A percentile compares a stretch with the other conserved stretches of the same genome.
phyloP scores from a whole-genome alignment of 352 stramenopile genomes.

The Globisporangium spiculum region DNA sequence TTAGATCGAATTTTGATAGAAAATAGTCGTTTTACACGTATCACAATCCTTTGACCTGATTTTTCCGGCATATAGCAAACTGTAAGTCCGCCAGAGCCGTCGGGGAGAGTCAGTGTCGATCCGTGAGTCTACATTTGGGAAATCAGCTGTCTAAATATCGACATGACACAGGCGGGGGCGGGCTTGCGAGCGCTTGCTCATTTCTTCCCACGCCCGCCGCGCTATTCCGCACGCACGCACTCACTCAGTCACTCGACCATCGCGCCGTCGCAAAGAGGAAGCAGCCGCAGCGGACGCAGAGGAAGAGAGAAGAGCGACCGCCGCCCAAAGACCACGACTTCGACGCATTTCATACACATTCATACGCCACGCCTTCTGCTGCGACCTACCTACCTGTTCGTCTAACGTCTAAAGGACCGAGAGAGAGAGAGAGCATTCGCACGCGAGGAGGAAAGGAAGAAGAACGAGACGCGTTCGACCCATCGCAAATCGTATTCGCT shows the following conservation, averaged over 20 bases:
- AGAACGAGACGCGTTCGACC: constrained; percentile 4
- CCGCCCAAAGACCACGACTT: background rate
- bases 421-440: background rate
- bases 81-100: background rate
- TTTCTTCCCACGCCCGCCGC: constrained; percentile 8
- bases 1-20: no score
- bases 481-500: constrained; percentile 4
- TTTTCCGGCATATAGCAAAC: background rate
- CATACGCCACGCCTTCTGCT: background rate
- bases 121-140: constrained; percentile 5
- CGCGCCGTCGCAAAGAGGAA: constrained; percentile 1
- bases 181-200: background rate
- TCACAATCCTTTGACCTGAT: background rate
- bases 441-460: constrained; percentile 3
- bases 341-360: background rate
- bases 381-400: background rate
- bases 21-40: background rate
- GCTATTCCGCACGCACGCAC: constrained; percentile 4
- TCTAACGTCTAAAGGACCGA: background rate
- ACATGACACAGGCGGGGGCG: constrained; percentile 1
- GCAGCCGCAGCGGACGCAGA: background rate
- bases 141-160: constrained; percentile 7
- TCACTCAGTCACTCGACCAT: background rate
- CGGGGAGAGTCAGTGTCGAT: constrained; percentile 10
- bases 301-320: background rate